Conservation (phyloP, 345 rosid genomes). For the Citrus trifoliata region DNA sequence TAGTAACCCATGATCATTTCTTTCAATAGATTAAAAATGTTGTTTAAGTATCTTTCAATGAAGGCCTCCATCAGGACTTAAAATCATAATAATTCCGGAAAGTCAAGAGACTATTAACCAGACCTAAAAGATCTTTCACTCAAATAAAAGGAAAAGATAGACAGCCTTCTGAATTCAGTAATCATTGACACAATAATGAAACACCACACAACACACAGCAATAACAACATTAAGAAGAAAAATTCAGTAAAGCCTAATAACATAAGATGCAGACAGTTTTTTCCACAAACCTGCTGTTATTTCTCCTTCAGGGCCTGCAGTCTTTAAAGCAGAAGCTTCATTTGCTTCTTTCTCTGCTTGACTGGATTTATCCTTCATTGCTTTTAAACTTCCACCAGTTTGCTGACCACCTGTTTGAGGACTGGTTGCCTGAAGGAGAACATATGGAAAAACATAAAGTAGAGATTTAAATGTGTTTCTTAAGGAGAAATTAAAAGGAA, state of each 20-base stretch:
- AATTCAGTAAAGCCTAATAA: not conserved
- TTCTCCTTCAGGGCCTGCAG: conserved; percentile 77
- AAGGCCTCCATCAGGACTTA: not conserved
- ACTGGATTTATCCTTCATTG: no score
- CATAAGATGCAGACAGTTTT: not conserved
- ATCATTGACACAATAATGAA: not conserved
- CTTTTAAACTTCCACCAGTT: no score
- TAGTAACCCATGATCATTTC: not conserved
- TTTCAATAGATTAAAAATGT: not conserved
- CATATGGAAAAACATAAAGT: no score
- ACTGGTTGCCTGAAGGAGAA: no score
- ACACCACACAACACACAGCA: not conserved
- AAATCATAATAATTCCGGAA: not conserved
- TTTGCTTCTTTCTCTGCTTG: conserved; percentile 55
- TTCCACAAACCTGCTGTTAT: conserved; percentile 76
- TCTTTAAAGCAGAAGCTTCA: conserved; percentile 67
- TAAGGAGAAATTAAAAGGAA: no score
- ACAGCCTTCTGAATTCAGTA: not conserved
- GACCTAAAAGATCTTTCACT: not conserved
- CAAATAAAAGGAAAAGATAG: not conserved
- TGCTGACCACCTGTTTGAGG: no score
- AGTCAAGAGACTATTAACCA: not conserved
- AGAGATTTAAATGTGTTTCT: no score
- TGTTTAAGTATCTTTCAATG: not conserved
- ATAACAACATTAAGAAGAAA: not conserved